A percentile compares a stretch with the other conserved stretches of the same genome.
phyloP scores from a whole-genome alignment of 208 protist species.

The Acanthamoeba culbertsoni region DNA sequence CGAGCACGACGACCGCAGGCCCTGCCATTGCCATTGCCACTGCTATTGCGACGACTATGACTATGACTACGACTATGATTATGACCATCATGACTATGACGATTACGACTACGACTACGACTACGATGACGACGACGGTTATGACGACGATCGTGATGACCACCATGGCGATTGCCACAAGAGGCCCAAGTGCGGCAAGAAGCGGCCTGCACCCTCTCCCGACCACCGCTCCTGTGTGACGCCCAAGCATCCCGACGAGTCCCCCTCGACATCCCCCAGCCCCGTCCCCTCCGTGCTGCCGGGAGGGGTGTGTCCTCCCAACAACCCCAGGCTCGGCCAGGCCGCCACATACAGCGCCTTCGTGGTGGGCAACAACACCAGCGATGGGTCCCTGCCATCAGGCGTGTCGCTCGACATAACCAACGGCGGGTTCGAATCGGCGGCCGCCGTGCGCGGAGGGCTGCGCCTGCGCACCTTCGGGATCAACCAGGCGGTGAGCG shows the following conservation, averaged over 20 bases:
- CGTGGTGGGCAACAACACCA: neutral
- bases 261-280: neutral
- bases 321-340: neutral
- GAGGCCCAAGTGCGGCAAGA: too few species aligned
- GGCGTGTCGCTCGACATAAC: neutral
- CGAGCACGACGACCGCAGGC: too few species aligned
- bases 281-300: too few species aligned
- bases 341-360: conserved; percentile 8
- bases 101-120: neutral
- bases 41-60: neutral
- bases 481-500: neutral
- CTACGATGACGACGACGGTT: neutral
- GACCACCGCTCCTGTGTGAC: too few species aligned
- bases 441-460: neutral
- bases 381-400: neutral
- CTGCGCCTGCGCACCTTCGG: conserved; percentile 14
- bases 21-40: neutral
- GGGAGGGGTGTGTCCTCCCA: neutral
- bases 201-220: too few species aligned
- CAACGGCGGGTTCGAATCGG: conserved; percentile 8
- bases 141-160: neutral
- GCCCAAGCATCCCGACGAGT: too few species aligned
- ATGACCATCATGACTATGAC: neutral
- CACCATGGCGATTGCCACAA: too few species aligned
- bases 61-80: neutral